Conservation (phyloP, 2,329 filamentous ascomycete genomes). For the Dactylonectria macrodidyma region DNA sequence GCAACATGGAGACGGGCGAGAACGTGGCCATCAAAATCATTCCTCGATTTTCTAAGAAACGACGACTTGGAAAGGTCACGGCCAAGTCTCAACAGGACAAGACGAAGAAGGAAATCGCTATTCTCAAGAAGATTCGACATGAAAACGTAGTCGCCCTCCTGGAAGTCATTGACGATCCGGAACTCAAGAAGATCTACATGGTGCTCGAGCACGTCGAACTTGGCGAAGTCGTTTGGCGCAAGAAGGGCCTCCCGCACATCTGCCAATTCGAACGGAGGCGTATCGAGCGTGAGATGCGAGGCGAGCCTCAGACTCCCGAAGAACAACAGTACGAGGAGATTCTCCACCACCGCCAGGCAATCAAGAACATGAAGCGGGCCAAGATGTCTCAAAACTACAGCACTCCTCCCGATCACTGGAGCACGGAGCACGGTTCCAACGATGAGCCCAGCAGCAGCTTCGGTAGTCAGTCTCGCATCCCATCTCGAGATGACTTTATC, state of each 20-base stretch:
- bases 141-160: constrained; percentile 96
- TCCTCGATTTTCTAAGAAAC: constrained; percentile 92
- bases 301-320: constrained; percentile 71
- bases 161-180: constrained; percentile 97
- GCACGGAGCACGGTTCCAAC: constrained; percentile 81
- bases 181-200: constrained; percentile 98
- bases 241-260: constrained; percentile 87
- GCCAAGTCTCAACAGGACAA: constrained; percentile 79
- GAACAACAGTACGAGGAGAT: constrained; percentile 73
- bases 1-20: constrained; percentile 81
- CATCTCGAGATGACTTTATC: constrained; percentile 58
- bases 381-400: constrained; percentile 65
- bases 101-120: constrained; percentile 96
- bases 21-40: constrained; percentile 99
- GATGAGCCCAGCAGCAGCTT: constrained; percentile 64
- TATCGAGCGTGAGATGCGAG: constrained; percentile 79
- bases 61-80: constrained; percentile 87
- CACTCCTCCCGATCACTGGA: constrained; percentile 81
- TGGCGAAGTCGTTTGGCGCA: constrained; percentile 95
- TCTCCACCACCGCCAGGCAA: constrained; percentile 70
- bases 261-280: constrained; percentile 86
- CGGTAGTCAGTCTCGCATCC: constrained; percentile 59
- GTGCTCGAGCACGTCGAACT: constrained; percentile 95
- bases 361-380: constrained; percentile 71
- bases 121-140: constrained; percentile 97